These are phyloP conservation scores for Naganishia onofrii DNA, from an alignment of 768 basidiomycete genomes.

Conservation along the genomic window DNA sequence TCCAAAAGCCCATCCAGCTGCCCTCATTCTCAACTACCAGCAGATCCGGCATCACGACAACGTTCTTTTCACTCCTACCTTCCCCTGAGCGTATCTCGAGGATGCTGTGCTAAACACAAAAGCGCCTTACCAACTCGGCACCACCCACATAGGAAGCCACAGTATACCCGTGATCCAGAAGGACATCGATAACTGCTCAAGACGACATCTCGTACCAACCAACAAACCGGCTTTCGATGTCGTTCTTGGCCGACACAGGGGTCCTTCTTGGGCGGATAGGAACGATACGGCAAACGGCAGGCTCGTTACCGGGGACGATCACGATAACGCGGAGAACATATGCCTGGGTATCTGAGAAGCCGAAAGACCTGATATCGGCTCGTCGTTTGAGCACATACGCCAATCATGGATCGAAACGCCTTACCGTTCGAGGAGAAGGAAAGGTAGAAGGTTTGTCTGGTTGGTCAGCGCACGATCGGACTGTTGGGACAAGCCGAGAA, in stretches of 20 bases:
- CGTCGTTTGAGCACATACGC: background rate
- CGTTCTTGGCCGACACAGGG: background rate
- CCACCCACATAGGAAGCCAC: background rate
- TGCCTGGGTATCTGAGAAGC: background rate
- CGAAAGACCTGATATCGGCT: background rate
- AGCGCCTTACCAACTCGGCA: background rate
- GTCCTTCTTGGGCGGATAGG: slow-evolving; percentile 2
- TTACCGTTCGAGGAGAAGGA: background rate
- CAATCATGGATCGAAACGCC: background rate
- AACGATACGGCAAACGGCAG: background rate
- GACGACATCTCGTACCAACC: background rate
- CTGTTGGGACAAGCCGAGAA: background rate
- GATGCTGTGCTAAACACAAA: background rate
- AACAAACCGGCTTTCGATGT: background rate
- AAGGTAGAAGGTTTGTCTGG: background rate
- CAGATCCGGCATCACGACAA: no score
- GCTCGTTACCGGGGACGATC: background rate
- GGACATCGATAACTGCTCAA: background rate
- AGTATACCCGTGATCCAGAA: background rate
- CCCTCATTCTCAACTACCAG: no score
- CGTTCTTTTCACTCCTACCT: no score
- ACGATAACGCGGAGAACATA: background rate
- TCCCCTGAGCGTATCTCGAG: background rate
- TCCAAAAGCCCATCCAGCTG: no score
- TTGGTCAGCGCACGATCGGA: background rate